These are phyloP conservation scores for Nevesoporus exiguus DNA, from an alignment of 768 basidiomycete genomes.

Conservation along the genomic window DNA sequence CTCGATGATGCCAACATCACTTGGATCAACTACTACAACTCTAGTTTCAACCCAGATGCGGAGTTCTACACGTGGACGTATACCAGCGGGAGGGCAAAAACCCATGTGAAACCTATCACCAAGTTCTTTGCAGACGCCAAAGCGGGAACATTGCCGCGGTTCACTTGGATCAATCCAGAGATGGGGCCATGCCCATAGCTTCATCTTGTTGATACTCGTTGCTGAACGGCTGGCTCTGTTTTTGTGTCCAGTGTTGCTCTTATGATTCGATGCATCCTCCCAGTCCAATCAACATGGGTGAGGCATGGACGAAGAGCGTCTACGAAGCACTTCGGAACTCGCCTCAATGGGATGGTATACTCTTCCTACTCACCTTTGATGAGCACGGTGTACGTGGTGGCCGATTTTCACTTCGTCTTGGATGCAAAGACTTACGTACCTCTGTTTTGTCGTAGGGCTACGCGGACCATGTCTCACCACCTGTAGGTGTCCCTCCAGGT, in stretches of 20 bases:
- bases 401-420: background rate
- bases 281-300: conserved; percentile 26
- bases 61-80: conserved; percentile 22
- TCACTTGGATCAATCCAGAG: conserved; percentile 28
- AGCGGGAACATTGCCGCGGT: conserved; percentile 24
- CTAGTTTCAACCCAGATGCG: conserved; percentile 26
- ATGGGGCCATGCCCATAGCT: background rate
- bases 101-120: conserved; percentile 15
- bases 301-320: conserved; percentile 21
- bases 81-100: conserved; percentile 12
- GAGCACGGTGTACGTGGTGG: conserved; percentile 21
- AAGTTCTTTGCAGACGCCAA: conserved; percentile 20
- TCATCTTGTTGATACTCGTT: background rate
- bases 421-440: background rate
- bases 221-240: background rate
- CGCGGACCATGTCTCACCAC: conserved; percentile 24
- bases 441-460: conserved; percentile 13
- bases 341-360: conserved; percentile 20
- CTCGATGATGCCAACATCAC: conserved; percentile 25
- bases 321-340: conserved; percentile 25
- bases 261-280: conserved; percentile 29
- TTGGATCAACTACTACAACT: conserved; percentile 28
- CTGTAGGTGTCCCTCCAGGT: conserved; percentile 20
- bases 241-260: conserved; percentile 15
- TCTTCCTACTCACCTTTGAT: conserved; percentile 27